phyloP scores from a whole-genome alignment of 805 yeast species.

The Lachancea cidri region DNA sequence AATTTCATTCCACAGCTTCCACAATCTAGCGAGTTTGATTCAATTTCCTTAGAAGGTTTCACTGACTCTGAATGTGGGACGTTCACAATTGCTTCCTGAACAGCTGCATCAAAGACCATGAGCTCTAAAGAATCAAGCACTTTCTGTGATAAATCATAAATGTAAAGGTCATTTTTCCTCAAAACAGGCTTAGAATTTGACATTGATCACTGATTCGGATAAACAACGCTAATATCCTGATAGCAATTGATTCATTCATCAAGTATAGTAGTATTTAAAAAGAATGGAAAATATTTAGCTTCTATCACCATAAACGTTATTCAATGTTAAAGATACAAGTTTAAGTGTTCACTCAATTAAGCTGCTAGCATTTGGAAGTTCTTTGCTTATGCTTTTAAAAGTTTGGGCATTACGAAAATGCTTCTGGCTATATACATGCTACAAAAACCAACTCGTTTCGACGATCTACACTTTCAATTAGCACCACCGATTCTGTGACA shows the following conservation, averaged over 20 bases:
- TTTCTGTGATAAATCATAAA: conserved; percentile 41
- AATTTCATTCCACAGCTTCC: conserved; percentile 25
- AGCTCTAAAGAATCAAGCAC: conserved; percentile 45
- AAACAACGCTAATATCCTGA: too few species aligned
- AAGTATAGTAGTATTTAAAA: too few species aligned
- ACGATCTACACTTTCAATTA: conserved; percentile 2
- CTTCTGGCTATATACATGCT: neutral
- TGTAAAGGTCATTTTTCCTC: conserved; percentile 40
- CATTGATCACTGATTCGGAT: too few species aligned
- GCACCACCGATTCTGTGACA: conserved; percentile 69
- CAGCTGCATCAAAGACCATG: conserved; percentile 51
- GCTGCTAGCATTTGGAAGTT: too few species aligned
- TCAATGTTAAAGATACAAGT: too few species aligned
- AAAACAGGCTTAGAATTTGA: conserved; percentile 1
- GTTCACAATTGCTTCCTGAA: conserved; percentile 30
- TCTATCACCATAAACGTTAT: too few species aligned
- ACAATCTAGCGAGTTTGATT: conserved; percentile 13
- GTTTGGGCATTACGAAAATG: neutral
- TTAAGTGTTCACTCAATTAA: too few species aligned
- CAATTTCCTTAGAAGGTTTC: conserved; percentile 1
- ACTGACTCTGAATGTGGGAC: neutral
- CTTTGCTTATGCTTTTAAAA: too few species aligned
- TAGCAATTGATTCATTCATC: too few species aligned
- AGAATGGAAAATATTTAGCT: too few species aligned
- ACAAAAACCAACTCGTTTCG: neutral